Base-by-base conservation (phyloP, 2,329 filamentous ascomycete genomes). In the Alternaria incomplexa region DNA sequence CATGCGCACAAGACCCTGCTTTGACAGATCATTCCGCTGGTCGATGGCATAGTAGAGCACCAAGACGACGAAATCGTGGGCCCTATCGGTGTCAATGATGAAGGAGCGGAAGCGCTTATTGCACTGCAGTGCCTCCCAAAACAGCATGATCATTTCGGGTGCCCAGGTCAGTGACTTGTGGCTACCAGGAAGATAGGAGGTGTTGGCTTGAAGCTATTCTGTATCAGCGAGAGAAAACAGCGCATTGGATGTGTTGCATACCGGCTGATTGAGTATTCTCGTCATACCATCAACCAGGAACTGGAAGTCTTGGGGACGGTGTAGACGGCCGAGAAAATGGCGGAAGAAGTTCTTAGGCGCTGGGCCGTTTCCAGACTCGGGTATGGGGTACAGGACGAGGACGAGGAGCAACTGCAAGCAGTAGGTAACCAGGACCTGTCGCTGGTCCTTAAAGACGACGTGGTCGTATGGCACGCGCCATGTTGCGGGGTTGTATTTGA, bases 41-140 rank as follows among this genome's bases (percentile, higher is more conserved):
- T 97, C 93, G 50, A 97, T 88, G 5, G 94, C 93, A 77, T 98
- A 97, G 81, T 96, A 99, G 4, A 98, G 83, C 44, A 96, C 89
- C 20, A 98, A 84, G 12, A 98, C 88, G 55, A 97, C 86, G 80
- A 98, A 97, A 77, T 99, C 96, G 74, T 97, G 93, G 0, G 92
- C 93, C 57, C 95, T 87, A 75, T 96, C 93, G 0, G 96, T 98
- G 72, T 99, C 96, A 66, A 98, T 95, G 73, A 99, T 96, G 80
- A 97, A 99, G 1, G 93, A 93, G 30, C 96, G 88, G 82, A 99
- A 99, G 62, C 95, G 88, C 81, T 97, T 98, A 82, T 99, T 99
- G 85, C 95, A 97, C 80, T 99, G 96, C 5, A 96, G 89, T 40
- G 93, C 89, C 82, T 99, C 96, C 96, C 96, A 99, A 77, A 98